Base-by-base conservation (phyloP, 1,284 basidiomycete species). In the Tilletiopsis washingtonensis region DNA sequence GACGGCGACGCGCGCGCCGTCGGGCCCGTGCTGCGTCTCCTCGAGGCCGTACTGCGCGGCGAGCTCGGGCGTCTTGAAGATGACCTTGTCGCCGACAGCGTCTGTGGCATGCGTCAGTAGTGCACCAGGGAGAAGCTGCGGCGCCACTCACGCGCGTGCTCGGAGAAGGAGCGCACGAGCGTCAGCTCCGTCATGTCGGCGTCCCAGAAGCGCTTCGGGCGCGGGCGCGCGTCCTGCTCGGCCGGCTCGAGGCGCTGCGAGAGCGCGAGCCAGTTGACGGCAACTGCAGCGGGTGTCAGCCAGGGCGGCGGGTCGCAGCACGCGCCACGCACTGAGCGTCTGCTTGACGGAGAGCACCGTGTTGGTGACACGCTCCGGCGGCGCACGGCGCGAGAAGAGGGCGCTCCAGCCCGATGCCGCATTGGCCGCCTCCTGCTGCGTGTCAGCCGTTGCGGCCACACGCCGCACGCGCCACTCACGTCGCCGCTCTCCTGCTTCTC, bases 191-290 rank as follows among this genome's bases (percentile, higher is more conserved):
- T 43, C 36, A 53, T 51, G 32, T 64, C 57, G 17, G 37, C 19
- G 34, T 49, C 54, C 51, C 54, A 66, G 25, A 56, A 53, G 3
- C 49, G 47, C 37, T 50, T 49, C 6, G 63, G 63, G 40, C 56
- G 54, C 39, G 54, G 55, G 21, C 54, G 47, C 23, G 48, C 41
- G 3, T 53, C 56, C 39, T 60, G 61, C 43, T 62, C 51, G 11
- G 54, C 58, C 2, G 55, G 56, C n/a, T 39, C 52, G 40, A 65
- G 58, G 47, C 73, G 81, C 77, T 91, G 90, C 64, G 89, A 91
- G 53, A 91, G 77, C 14, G 88, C 90, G 12, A 91, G 78, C 90
- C 90, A 94, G 42, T 84, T 82, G 57, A 94, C 77, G 20, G 84
- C 86, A 42, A 72, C 64, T 43, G 76, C 75, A 23, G 78, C 75